phyloP scores from a whole-genome alignment of 2,329 filamentous ascomycete genomes.

The Cylindrodendrum hubeiense region DNA sequence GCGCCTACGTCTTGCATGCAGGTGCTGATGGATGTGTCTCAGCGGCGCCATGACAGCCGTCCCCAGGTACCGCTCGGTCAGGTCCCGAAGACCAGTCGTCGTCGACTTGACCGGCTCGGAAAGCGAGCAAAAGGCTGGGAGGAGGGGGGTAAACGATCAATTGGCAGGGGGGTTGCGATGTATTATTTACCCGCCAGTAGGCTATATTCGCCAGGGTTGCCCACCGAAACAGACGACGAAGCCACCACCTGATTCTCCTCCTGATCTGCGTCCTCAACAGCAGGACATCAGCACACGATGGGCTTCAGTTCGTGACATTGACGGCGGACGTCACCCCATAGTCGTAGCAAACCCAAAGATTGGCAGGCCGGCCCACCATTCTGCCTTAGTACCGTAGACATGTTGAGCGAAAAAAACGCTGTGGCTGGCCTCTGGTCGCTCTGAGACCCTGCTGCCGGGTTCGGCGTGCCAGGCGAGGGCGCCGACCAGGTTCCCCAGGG shows the following conservation, averaged over 20 bases:
- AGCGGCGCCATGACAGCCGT: slow-evolving; percentile 37
- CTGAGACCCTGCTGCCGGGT: slow-evolving; percentile 18
- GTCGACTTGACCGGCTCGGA: slow-evolving; percentile 11
- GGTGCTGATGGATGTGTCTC: slow-evolving; percentile 23
- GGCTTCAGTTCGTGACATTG: slow-evolving; percentile 15
- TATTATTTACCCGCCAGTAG: slow-evolving; percentile 20
- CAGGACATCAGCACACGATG: slow-evolving; percentile 22
- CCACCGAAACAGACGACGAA: neutral
- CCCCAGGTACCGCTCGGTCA: slow-evolving; percentile 42
- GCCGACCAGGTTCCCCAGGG: slow-evolving; percentile 26
- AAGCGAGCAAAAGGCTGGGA: slow-evolving; percentile 1
- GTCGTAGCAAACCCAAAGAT: slow-evolving; percentile 11
- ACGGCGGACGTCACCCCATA: slow-evolving; percentile 23
- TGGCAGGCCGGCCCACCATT: slow-evolving; percentile 7
- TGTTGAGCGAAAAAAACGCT: slow-evolving; percentile 1
- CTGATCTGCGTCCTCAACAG: slow-evolving; percentile 9
- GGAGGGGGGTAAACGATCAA: slow-evolving; percentile 2
- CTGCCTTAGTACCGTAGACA: slow-evolving; percentile 1
- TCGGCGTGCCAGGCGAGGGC: slow-evolving; percentile 17
- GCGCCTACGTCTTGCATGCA: slow-evolving; percentile 34
- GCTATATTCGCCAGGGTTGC: slow-evolving; percentile 19
- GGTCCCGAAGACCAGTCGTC: slow-evolving; percentile 36
- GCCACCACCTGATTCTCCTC: slow-evolving; percentile 18
- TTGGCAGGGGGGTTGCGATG: slow-evolving; percentile 10
- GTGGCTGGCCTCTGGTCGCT: slow-evolving; percentile 14